Evolutionary conservation across 2,329 filamentous ascomycete genomes (phyloP), one percentile per base, ranked within the genome.

Genomic region (Capronia coronata): DNA sequence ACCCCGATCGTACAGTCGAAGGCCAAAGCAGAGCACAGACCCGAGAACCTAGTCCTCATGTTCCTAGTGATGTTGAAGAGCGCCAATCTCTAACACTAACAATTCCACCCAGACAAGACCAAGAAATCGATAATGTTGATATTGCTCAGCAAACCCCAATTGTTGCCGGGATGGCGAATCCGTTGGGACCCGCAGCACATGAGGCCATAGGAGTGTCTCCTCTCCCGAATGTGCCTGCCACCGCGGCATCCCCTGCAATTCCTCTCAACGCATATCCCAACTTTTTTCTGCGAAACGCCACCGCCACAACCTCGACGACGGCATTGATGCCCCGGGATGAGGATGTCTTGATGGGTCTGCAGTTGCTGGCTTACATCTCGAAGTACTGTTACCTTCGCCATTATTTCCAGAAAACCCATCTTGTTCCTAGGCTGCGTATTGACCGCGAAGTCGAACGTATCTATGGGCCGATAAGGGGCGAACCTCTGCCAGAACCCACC

Each of bases 301-400:
- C 86, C 35, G 68, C 74, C 21, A 79, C 81, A 62, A 79, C 84
- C 13, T 83, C 84, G 59, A 83, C 94, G 61, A 73, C 95, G 25
- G 87, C 90, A 22, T 85, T 89, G 9, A 94, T 97, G 86, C 93
- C 93, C 8, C 82, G 93, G 43, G 93, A 98, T 62, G 93, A 98
- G 67, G 93, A 98, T 63, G 93, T 98, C 2, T 75, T 98, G 56
- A 96, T 98, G 91, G 96, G 93, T 4, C 77, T 98, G 30, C 93
- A 98, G 68, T 79, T 98, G 16, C 78, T 98, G 39, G 93, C 93
- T 13, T 98, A 98, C 66, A 91, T 98, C 49, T 96, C 90, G 19
- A 98, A 98, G 68, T 98, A 98, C 70, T 97, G 93, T 75, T 94
- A 94, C 61, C 79, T 98, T 23, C 82, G 93, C 14, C 84, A 87